These are phyloP conservation scores for Termitomyces eurrhizus DNA, from an alignment of 768 basidiomycete species.

Conservation along the genomic window DNA sequence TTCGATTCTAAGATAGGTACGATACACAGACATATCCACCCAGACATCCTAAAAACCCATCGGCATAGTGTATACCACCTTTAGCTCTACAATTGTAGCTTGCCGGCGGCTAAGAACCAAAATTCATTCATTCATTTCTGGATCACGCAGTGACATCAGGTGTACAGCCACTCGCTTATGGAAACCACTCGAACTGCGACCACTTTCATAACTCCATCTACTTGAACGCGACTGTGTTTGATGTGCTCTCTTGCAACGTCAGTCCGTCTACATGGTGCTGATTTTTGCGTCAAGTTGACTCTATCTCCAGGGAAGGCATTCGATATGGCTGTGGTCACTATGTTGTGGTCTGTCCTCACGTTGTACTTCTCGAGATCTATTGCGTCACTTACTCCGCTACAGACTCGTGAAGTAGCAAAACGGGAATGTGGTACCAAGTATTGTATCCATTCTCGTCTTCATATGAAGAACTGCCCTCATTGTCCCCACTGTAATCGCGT, in stretches of 20 bases:
- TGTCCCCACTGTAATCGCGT: conserved; percentile 45
- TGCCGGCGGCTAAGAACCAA: too few species aligned
- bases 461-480: conserved; percentile 31
- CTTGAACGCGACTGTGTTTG: conserved; percentile 2
- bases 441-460: conserved; percentile 33
- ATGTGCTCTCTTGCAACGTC: conserved; percentile 62
- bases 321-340: conserved; percentile 82
- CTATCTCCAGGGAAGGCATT: conserved; percentile 58
- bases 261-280: conserved; percentile 18
- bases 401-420: conserved; percentile 50
- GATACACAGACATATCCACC: too few species aligned
- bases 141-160: background rate
- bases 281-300: conserved; percentile 20
- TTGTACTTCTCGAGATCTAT: background rate
- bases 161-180: conserved; percentile 7
- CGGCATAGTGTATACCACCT: too few species aligned
- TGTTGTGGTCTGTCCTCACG: conserved; percentile 47
- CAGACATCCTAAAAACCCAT: too few species aligned
- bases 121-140: too few species aligned
- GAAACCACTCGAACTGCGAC: conserved; percentile 1
- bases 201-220: conserved; percentile 2
- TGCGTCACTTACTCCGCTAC: conserved; percentile 12
- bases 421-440: conserved; percentile 50
- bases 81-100: too few species aligned
- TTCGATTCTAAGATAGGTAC: too few species aligned